These are phyloP conservation scores for Pseudogymnoascus verrucosus DNA, from an alignment of 2,329 filamentous ascomycete genomes.

Conservation along the genomic window DNA sequence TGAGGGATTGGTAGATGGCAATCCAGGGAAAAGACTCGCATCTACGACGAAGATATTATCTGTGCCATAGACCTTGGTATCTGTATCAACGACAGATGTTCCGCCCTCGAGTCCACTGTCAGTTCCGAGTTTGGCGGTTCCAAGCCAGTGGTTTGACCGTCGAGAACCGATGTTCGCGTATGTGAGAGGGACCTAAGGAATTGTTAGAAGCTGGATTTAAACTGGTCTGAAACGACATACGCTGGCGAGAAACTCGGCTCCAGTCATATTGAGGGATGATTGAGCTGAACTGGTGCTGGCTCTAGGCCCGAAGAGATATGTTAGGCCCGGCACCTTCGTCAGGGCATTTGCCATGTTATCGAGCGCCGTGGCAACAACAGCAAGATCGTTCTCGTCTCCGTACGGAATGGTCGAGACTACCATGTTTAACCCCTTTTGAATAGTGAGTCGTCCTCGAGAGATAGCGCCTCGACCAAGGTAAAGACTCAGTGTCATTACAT, in stretches of 20 bases:
- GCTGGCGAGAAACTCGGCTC: background rate
- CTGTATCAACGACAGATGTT: constrained; percentile 51
- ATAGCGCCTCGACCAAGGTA: constrained; percentile 58
- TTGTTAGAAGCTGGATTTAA: background rate
- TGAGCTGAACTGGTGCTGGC: constrained; percentile 40
- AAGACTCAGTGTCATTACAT: constrained; percentile 45
- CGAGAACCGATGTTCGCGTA: background rate
- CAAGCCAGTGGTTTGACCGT: constrained; percentile 41
- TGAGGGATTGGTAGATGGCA: constrained; percentile 60
- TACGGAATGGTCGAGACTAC: constrained; percentile 52
- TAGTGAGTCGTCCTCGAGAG: constrained; percentile 54
- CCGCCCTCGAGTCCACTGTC: constrained; percentile 46
- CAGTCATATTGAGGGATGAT: background rate
- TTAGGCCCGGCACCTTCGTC: constrained; percentile 44
- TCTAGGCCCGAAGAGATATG: constrained; percentile 46
- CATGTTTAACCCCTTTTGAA: constrained; percentile 49
- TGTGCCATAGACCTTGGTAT: constrained; percentile 58
- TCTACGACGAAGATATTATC: constrained; percentile 64
- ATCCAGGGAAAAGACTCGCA: constrained; percentile 60
- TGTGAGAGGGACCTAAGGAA: background rate
- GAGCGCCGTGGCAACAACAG: constrained; percentile 56
- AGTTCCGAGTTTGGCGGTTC: constrained; percentile 52
- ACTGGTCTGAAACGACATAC: background rate
- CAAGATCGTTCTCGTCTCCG: constrained; percentile 50
- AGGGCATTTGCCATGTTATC: constrained; percentile 51